Percentiles rank a stretch among this genome's conserved stretches.
Evolutionary conservation across 768 basidiomycete species (phyloP).

Genomic region (Amylocystis lapponica): DNA sequence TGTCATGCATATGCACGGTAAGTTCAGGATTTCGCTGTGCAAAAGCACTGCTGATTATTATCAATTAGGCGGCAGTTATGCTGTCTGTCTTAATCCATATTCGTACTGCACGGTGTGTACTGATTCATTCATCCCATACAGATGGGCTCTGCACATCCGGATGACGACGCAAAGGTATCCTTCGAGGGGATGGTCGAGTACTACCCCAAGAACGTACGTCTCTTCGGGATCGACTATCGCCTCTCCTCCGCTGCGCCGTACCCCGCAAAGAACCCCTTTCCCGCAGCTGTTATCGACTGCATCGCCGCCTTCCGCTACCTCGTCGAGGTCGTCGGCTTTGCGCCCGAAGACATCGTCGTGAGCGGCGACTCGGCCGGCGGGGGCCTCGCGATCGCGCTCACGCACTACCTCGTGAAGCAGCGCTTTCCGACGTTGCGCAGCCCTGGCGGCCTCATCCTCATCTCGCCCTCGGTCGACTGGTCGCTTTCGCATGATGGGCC

Average conservation of each 20-base stretch:
- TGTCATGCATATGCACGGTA: slow-evolving; percentile 28
- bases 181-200: slow-evolving; percentile 13
- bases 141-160: slow-evolving; percentile 10
- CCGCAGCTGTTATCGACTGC: slow-evolving; percentile 47
- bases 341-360: slow-evolving; percentile 40
- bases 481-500: slow-evolving; percentile 5
- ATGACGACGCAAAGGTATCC: slow-evolving; percentile 2
- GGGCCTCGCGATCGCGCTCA: slow-evolving; percentile 37
- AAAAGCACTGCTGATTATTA: no score
- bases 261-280: slow-evolving; percentile 36
- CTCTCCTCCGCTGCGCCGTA: slow-evolving; percentile 28
- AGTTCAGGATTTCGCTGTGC: no score
- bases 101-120: no score
- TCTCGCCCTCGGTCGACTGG: slow-evolving; percentile 27
- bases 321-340: slow-evolving; percentile 33
- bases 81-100: no score
- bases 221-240: slow-evolving; percentile 44
- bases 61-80: no score
- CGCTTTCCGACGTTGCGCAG: slow-evolving; percentile 12
- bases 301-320: slow-evolving; percentile 48
- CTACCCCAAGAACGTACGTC: slow-evolving; percentile 1
- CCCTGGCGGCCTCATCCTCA: slow-evolving; percentile 28
- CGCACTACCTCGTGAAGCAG: slow-evolving; percentile 29
- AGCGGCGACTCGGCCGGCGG: slow-evolving; percentile 54
- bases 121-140: background rate